Evolutionary conservation across 805 yeast genomes (phyloP).

Genomic region (Candida wancherniae): DNA sequence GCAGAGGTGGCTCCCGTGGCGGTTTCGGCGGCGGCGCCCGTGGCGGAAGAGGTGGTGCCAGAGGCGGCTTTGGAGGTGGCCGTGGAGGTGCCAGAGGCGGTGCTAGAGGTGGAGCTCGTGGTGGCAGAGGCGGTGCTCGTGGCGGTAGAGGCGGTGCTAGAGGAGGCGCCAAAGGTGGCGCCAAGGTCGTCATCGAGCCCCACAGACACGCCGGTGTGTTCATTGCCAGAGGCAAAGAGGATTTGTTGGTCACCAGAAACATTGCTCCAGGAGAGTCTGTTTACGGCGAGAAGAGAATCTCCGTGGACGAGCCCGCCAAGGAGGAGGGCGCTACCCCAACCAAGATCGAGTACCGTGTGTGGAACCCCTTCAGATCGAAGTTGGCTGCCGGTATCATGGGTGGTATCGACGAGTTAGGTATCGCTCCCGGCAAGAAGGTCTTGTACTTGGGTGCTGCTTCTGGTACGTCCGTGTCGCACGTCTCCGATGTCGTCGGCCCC

Average conservation of each 20-base stretch:
- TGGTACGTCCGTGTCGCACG: constrained; percentile 98
- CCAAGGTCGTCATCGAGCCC: constrained; percentile 96
- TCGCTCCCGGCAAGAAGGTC: constrained; percentile 97
- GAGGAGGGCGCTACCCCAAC: constrained; percentile 88
- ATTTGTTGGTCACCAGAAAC: constrained; percentile 93
- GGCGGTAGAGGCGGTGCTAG: constrained; percentile 65
- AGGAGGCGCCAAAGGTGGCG: constrained; percentile 87
- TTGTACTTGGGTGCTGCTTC: constrained; percentile 98
- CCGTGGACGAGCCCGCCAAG: constrained; percentile 87
- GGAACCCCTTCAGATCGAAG: constrained; percentile 99
- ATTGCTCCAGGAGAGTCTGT: constrained; percentile 98
- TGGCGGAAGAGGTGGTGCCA: constrained; percentile 39
- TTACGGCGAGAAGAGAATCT: constrained; percentile 95
- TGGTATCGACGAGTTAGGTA: constrained; percentile 96
- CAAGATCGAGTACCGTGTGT: constrained; percentile 97
- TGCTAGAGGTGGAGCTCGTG: constrained; percentile 31
- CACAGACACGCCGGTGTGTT: constrained; percentile 98
- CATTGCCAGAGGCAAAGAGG: constrained; percentile 99
- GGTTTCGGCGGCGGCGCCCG: constrained; percentile 54
- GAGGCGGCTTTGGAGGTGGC: constrained; percentile 41
- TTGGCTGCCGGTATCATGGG: constrained; percentile 99
- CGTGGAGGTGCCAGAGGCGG: constrained; percentile 31
- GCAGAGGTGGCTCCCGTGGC: constrained; percentile 31
- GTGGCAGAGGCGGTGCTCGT: constrained; percentile 49
- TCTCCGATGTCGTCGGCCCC: constrained; percentile 97